These are phyloP conservation scores for Kazachstania africana DNA, from an alignment of 805 yeast genomes.

Conservation along the genomic window DNA sequence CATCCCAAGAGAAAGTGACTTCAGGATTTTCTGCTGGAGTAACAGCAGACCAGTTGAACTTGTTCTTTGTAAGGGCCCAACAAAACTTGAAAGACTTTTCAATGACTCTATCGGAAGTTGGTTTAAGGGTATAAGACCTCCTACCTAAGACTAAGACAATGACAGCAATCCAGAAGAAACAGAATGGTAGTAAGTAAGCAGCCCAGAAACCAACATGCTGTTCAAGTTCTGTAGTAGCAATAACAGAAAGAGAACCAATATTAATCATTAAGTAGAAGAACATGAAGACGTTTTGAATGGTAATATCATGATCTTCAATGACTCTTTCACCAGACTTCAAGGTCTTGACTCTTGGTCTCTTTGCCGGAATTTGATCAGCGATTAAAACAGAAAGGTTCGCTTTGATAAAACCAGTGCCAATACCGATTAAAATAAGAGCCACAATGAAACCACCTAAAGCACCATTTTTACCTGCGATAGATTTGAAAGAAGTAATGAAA, in stretches of 20 bases:
- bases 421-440: conserved; percentile 41
- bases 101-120: conserved; percentile 51
- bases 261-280: conserved; percentile 68
- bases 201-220: conserved; percentile 57
- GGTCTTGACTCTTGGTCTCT: conserved; percentile 46
- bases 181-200: conserved; percentile 60
- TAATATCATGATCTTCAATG: conserved; percentile 55
- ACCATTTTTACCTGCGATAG: conserved; percentile 35
- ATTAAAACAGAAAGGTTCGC: conserved; percentile 58
- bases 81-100: conserved; percentile 39
- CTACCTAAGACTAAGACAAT: conserved; percentile 41
- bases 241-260: conserved; percentile 60
- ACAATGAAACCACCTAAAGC: conserved; percentile 51
- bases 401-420: conserved; percentile 76
- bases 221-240: conserved; percentile 70
- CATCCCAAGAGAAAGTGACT: conserved; percentile 44
- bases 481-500: conserved; percentile 58
- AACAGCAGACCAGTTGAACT: conserved; percentile 40
- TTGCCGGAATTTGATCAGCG: conserved; percentile 61
- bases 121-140: conserved; percentile 43
- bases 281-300: conserved; percentile 66
- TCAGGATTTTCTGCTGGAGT: conserved; percentile 45
- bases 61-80: conserved; percentile 35
- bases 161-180: conserved; percentile 53
- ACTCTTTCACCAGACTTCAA: conserved; percentile 54